Conservation (phyloP, 371 early-diverging fungal species). For the Massospora cicadina region DNA sequence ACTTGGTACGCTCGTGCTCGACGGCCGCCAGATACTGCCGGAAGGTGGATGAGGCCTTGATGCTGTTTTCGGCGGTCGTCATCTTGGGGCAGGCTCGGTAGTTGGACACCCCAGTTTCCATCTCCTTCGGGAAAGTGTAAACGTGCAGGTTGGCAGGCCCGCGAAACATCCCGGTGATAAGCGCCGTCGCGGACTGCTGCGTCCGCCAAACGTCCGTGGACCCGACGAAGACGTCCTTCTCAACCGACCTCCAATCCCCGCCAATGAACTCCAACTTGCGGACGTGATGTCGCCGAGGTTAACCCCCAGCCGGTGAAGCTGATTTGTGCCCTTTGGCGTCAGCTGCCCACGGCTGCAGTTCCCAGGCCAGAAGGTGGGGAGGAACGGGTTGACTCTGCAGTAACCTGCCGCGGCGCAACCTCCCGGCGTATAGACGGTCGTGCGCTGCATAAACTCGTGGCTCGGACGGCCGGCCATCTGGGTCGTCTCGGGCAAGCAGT, state of each 20-base stretch:
- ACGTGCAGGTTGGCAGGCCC: slow-evolving; percentile 19
- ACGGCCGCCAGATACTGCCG: slow-evolving; percentile 17
- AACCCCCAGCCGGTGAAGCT: slow-evolving; percentile 26
- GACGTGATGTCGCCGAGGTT: slow-evolving; percentile 29
- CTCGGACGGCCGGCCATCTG: background rate
- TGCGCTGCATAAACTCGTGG: slow-evolving; percentile 1
- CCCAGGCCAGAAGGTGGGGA: slow-evolving; percentile 13
- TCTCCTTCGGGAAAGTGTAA: slow-evolving; percentile 20
- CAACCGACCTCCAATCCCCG: background rate
- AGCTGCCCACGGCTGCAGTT: slow-evolving; percentile 26
- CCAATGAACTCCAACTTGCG: slow-evolving; percentile 25
- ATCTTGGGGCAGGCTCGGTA: slow-evolving; percentile 22
- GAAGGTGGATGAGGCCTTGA: slow-evolving; percentile 16
- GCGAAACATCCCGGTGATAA: slow-evolving; percentile 28
- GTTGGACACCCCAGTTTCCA: slow-evolving; percentile 30
- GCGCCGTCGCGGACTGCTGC: slow-evolving; percentile 26
- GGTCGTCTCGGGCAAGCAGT: background rate
- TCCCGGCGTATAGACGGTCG: background rate
- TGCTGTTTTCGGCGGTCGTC: slow-evolving; percentile 8
- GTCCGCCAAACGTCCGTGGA: slow-evolving; percentile 28
- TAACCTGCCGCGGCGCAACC: background rate
- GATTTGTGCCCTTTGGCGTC: slow-evolving; percentile 26
- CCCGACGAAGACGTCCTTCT: slow-evolving; percentile 12
- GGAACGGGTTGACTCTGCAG: slow-evolving; percentile 1
- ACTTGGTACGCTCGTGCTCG: slow-evolving; percentile 13